A percentile compares a stretch with the other conserved stretches of the same genome.
Conservation (phyloP, 345 rosid species). For the Eucalyptus regnans region DNA sequence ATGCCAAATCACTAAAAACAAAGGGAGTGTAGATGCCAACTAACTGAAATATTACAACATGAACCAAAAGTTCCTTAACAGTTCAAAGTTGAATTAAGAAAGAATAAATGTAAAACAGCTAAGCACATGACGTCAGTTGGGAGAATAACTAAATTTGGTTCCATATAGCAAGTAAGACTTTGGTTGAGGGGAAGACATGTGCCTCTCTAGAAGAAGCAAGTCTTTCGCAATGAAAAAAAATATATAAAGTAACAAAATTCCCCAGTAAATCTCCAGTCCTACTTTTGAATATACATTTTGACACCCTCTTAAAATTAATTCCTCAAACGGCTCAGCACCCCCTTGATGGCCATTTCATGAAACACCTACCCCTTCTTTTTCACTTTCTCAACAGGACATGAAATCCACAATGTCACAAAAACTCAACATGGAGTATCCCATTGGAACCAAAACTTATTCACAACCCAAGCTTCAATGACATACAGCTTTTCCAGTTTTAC, state of each 20-base stretch:
- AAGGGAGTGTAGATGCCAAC: neutral
- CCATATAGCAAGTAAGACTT: neutral
- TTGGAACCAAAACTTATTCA: neutral
- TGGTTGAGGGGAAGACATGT: neutral
- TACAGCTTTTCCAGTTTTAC: neutral
- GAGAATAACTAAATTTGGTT: neutral
- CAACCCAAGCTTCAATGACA: neutral
- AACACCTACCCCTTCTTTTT: neutral
- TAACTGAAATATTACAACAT: neutral
- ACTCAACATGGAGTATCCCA: neutral
- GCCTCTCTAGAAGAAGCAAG: neutral
- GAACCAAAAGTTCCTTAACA: neutral
- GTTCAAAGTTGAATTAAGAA: neutral
- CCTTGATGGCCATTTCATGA: neutral
- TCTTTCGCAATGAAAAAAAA: neutral
- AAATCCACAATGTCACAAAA: neutral
- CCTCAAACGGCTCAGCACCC: neutral
- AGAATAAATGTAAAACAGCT: neutral
- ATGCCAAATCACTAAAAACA: neutral
- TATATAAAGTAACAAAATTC: neutral
- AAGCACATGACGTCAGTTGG: neutral
- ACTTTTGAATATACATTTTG: neutral
- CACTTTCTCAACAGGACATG: neutral
- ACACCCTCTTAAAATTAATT: neutral
- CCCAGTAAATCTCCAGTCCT: neutral